Evolutionary conservation across 2,329 filamentous ascomycete genomes (phyloP), one percentile per base, ranked within the genome.

Genomic region (Calonectria pseudoreteaudii): DNA sequence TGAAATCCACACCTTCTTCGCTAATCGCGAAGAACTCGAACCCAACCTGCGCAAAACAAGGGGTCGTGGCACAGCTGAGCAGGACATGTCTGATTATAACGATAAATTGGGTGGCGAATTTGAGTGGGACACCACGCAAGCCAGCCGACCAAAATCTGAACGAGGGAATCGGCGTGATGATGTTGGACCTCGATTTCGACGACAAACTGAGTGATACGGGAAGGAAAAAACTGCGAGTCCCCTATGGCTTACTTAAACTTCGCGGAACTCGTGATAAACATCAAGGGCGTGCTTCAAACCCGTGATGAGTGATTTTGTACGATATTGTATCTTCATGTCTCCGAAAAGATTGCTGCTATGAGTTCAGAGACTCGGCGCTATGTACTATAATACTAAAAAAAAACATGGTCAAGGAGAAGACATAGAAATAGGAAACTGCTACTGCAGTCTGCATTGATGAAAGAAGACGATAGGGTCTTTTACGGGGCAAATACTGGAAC

Each of bases 1-100:
- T 50, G 81, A 84, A 70, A 84, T 86, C 53, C 80, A 82, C 36
- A 71, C 75, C 49, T 86, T 86, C 70, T 86, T 82, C 76, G 74
- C 79, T 16, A 77, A 81, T 28, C 83, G 84, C 16, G 82, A 85
- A 31, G 74, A 82, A 50, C 53, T 75, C 28, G 84, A 85, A 74
- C 84, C 84, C 20, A 83, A 82, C 8, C 67, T 84, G 50, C 79
- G 77, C 52, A 75, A 72, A 49, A 69, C 71, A 34, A 74, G 75
- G 49, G 76, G 76, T 10, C 75, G 66, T 36, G 75, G 75, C 36
- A 72, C 52, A 16, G 76, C 73, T 20, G 76, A 77, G 26, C 73
- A 79, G n/a, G 79, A 78, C 6, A 78, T 79, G 76, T 70, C 67
- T 16, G 70, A 72, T 38, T 75, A 76, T 41, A 71, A 69, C 14